Evolutionary conservation across 192 early-diverging fungal species (phyloP).

Genomic region (Gryganskiella cystojenkinii): DNA sequence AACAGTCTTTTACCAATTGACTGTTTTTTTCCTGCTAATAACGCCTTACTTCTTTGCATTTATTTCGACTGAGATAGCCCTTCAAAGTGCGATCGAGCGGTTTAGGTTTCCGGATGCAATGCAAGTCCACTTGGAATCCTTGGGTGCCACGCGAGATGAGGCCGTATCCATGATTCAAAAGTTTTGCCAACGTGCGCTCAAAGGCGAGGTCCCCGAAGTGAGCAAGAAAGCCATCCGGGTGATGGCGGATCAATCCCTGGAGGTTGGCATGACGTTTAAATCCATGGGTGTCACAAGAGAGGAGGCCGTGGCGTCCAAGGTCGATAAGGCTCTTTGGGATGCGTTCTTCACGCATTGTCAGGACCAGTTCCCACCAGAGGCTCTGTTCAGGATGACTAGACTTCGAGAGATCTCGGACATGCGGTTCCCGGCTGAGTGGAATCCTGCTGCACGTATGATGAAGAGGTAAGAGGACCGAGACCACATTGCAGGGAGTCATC

Average conservation of each 20-base stretch:
- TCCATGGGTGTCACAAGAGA: conserved; percentile 38
- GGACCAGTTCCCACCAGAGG: conserved; percentile 23
- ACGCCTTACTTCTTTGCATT: too few species aligned
- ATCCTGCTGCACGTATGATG: conserved; percentile 74
- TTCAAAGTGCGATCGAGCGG: conserved; percentile 26
- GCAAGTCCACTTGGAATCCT: conserved; percentile 24
- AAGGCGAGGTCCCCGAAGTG: conserved; percentile 22
- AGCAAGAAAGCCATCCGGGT: conserved; percentile 15
- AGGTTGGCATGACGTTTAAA: conserved; percentile 48
- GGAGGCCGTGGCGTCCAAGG: conserved; percentile 23
- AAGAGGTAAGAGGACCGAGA: conserved; percentile 61
- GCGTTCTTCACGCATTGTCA: conserved; percentile 37
- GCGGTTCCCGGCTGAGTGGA: conserved; percentile 85
- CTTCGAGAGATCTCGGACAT: conserved; percentile 78
- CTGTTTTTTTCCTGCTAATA: too few species aligned
- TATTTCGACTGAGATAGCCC: conserved; percentile 14
- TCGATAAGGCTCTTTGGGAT: conserved; percentile 36
- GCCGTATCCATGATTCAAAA: conserved; percentile 14
- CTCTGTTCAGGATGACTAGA: conserved; percentile 10
- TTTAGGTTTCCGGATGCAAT: conserved; percentile 25
- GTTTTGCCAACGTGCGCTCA: conserved; percentile 15
- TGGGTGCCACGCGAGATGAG: conserved; percentile 25
- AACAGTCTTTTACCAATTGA: neutral
- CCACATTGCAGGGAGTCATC: neutral
- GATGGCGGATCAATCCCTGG: conserved; percentile 25